A percentile compares a stretch with the other conserved stretches of the same genome.
Conservation (phyloP, 371 early-diverging fungal genomes). For the Phascolomyces articulosus region DNA sequence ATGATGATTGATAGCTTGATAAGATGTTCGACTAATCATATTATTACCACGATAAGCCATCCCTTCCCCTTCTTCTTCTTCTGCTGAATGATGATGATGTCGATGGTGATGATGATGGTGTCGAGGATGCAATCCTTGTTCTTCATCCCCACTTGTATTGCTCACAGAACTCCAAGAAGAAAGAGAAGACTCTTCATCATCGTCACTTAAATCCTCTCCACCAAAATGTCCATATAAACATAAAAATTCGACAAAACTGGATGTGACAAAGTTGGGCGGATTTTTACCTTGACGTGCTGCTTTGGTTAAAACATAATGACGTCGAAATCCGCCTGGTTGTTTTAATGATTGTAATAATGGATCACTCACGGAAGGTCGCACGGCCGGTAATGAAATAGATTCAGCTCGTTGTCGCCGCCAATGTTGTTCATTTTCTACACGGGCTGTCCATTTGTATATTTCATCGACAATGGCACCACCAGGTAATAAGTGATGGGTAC, state of each 20-base stretch:
- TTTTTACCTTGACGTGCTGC: conserved; percentile 72
- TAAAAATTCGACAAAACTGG: conserved; percentile 93
- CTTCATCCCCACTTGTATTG: not conserved
- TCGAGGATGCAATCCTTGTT: not conserved
- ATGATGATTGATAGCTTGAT: conserved; percentile 14
- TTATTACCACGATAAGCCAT: conserved; percentile 33
- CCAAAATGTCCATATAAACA: conserved; percentile 95
- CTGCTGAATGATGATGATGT: not conserved
- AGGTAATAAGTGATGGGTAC: conserved; percentile 50
- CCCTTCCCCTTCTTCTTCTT: not conserved
- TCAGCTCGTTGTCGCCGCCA: conserved; percentile 52
- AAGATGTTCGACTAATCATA: conserved; percentile 30
- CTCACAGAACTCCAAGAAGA: not conserved
- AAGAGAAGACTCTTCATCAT: conserved; percentile 51
- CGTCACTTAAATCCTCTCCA: conserved; percentile 89
- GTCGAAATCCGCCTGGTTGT: conserved; percentile 89
- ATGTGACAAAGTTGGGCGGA: conserved; percentile 75
- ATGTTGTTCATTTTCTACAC: conserved; percentile 64
- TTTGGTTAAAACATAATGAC: conserved; percentile 78
- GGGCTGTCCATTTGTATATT: conserved; percentile 92
- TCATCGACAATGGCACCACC: conserved; percentile 86
- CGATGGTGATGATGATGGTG: conserved; percentile 2
- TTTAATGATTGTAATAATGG: conserved; percentile 48
- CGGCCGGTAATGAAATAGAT: conserved; percentile 57
- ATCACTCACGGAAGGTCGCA: conserved; percentile 35